Evolutionary conservation across 73 alveolate species (phyloP).

Genomic region (Paramecium primaurelia): DNA sequence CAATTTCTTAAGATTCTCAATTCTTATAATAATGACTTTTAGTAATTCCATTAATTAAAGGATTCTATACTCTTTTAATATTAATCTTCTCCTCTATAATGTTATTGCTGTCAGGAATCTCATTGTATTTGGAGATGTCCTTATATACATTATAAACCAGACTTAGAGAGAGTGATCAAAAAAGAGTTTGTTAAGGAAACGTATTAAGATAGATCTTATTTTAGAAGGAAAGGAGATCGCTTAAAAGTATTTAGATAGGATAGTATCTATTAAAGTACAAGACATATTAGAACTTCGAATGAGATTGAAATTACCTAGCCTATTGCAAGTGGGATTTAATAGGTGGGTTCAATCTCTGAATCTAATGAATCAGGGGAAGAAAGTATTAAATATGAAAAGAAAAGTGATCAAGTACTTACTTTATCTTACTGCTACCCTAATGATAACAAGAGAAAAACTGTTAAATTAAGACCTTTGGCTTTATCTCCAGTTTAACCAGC

Average conservation of each 20-base stretch:
- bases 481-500: not conserved
- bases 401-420: not conserved
- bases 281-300: not conserved
- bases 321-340: not conserved
- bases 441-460: not conserved
- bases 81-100: not conserved
- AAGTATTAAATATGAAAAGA: not conserved
- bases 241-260: not conserved
- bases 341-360: not conserved
- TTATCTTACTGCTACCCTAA: not conserved
- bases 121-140: not conserved
- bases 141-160: not conserved
- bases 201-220: not conserved
- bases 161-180: not conserved
- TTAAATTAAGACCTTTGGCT: not conserved
- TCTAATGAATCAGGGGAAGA: not conserved
- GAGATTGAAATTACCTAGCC: not conserved
- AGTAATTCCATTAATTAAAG: not conserved
- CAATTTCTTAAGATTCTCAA: not conserved
- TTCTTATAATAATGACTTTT: not conserved
- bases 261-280: not conserved
- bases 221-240: not conserved
- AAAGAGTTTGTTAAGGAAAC: not conserved
- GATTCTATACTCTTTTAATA: not conserved
- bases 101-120: not conserved